These are phyloP conservation scores for Neofusicoccum kwambonambiense DNA, from an alignment of 2,329 filamentous ascomycete species.

Conservation along the genomic window DNA sequence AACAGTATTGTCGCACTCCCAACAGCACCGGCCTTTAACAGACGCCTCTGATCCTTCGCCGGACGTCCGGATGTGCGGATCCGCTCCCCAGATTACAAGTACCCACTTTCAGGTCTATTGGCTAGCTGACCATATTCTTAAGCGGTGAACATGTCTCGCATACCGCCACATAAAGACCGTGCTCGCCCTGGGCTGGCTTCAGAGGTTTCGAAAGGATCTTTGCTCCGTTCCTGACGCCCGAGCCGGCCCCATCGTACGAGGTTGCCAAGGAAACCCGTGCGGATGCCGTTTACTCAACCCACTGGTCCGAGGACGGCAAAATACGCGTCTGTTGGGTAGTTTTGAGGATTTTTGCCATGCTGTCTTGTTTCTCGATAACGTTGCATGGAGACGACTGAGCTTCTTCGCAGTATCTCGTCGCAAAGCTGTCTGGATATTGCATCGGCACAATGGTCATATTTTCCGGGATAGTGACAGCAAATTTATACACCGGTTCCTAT, in stretches of 20 bases:
- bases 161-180: not conserved
- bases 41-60: not conserved
- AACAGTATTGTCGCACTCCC: not conserved
- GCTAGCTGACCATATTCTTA: not conserved
- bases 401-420: too few species aligned
- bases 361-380: too few species aligned
- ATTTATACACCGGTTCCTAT: too few species aligned
- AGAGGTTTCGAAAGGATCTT: not conserved
- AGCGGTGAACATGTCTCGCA: not conserved
- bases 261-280: not conserved
- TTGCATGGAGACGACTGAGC: too few species aligned
- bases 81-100: not conserved
- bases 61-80: not conserved
- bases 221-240: not conserved
- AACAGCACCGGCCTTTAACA: not conserved
- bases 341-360: too few species aligned
- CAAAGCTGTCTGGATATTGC: too few species aligned
- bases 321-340: too few species aligned
- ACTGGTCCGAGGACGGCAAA: not conserved
- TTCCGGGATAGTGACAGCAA: too few species aligned
- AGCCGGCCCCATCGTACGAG: not conserved
- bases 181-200: not conserved
- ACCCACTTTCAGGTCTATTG: not conserved
- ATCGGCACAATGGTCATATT: too few species aligned
- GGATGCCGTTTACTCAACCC: not conserved